Evolutionary conservation across 2,329 filamentous ascomycete species (phyloP).

Genomic region (Colletotrichum melonis): DNA sequence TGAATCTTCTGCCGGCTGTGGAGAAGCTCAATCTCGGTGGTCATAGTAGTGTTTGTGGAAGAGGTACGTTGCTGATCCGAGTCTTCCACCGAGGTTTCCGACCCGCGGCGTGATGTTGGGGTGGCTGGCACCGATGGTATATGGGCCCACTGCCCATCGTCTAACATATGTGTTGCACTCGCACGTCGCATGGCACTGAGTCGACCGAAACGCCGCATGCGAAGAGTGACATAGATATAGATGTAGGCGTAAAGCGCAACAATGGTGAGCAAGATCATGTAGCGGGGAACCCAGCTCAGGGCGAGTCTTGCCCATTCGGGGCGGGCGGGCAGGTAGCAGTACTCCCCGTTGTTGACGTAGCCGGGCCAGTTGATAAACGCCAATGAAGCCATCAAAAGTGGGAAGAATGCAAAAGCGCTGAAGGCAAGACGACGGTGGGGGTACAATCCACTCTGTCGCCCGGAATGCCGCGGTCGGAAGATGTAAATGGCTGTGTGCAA

Average conservation of each 20-base stretch:
- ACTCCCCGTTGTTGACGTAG: conserved; percentile 73
- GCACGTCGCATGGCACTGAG: conserved; percentile 21
- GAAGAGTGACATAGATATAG: conserved; percentile 72
- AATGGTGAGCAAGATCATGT: conserved; percentile 74
- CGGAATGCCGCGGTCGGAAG: conserved; percentile 62
- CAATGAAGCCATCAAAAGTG: conserved; percentile 69
- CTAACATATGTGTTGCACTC: conserved; percentile 26
- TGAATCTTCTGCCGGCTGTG: conserved; percentile 32
- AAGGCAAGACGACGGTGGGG: conserved; percentile 73
- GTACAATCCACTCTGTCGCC: conserved; percentile 73
- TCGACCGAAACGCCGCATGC: conserved; percentile 54
- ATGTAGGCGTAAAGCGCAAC: conserved; percentile 74
- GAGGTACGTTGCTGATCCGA: conserved; percentile 27
- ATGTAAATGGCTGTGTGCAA: conserved; percentile 80
- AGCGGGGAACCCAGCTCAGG: conserved; percentile 80
- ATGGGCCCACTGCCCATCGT: conserved; percentile 14
- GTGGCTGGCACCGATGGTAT: conserved; percentile 41
- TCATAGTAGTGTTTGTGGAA: conserved; percentile 23
- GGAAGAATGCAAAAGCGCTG: conserved; percentile 65
- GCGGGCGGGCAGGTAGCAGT: conserved; percentile 75
- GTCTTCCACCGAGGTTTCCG: conserved; percentile 32
- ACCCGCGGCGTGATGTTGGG: conserved; percentile 38
- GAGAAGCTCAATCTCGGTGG: conserved; percentile 26
- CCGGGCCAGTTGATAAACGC: conserved; percentile 70
- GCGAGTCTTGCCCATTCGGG: conserved; percentile 77